phyloP scores from a whole-genome alignment of 2,329 filamentous ascomycete genomes.

The Trichoderma harzianum region DNA sequence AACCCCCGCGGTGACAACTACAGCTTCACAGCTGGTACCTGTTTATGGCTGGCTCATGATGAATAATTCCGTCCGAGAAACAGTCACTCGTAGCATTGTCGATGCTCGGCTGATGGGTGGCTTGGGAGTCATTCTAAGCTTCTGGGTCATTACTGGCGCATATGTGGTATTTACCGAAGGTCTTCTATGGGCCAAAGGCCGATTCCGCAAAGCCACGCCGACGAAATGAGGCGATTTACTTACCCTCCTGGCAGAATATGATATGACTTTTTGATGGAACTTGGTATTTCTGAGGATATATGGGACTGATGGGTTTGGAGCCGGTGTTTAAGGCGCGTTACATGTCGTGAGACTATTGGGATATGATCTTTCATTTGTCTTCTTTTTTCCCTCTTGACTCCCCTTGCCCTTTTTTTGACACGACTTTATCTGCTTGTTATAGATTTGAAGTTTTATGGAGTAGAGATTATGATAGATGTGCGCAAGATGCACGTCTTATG shows the following conservation, averaged over 20 bases:
- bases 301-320: neutral
- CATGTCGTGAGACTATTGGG: neutral
- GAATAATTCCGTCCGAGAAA: constrained; percentile 38
- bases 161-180: constrained; percentile 50
- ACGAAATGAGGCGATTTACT: neutral
- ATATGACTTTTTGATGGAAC: neutral
- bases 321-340: neutral
- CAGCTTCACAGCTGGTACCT: constrained; percentile 34
- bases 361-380: neutral
- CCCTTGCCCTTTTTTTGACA: neutral
- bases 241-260: neutral
- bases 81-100: constrained; percentile 36
- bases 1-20: constrained; percentile 20
- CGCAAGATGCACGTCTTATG: neutral
- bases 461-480: neutral
- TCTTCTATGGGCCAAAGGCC: constrained; percentile 38
- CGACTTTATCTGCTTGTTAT: neutral
- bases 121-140: constrained; percentile 44
- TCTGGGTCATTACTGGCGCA: constrained; percentile 48
- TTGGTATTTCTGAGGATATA: neutral
- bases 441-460: neutral
- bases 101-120: constrained; percentile 45
- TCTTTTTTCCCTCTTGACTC: neutral
- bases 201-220: constrained; percentile 23
- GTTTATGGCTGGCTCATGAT: constrained; percentile 45